Conservation (phyloP, 768 basidiomycete genomes). For the Psilocybe cyanescens region DNA sequence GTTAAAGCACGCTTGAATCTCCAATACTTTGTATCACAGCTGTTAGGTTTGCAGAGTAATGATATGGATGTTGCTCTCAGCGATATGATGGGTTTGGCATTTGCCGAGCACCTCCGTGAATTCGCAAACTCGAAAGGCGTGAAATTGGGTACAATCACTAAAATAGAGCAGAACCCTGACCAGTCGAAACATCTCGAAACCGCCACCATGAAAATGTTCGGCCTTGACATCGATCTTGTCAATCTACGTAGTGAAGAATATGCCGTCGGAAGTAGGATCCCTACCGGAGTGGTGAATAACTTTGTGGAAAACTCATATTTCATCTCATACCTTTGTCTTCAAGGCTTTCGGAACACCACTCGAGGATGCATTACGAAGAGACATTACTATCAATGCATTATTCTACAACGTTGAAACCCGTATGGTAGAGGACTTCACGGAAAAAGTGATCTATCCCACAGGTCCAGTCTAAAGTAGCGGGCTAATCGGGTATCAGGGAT, state of each 20-base stretch:
- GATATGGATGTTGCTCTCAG: constrained; percentile 94
- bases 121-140: constrained; percentile 60
- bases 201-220: constrained; percentile 81
- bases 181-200: constrained; percentile 99
- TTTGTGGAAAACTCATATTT: neutral
- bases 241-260: constrained; percentile 95
- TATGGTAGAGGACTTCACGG: constrained; percentile 85
- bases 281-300: constrained; percentile 75
- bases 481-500: constrained; percentile 54
- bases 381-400: constrained; percentile 93
- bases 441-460: constrained; percentile 51
- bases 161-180: constrained; percentile 92
- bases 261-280: constrained; percentile 85
- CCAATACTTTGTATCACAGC: constrained; percentile 41
- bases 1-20: constrained; percentile 2
- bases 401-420: constrained; percentile 95
- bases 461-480: constrained; percentile 3
- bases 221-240: constrained; percentile 88
- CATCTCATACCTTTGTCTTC: neutral
- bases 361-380: constrained; percentile 89
- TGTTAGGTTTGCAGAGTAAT: constrained; percentile 80
- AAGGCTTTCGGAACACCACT: constrained; percentile 92
- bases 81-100: constrained; percentile 87
- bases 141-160: constrained; percentile 65
- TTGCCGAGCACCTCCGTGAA: constrained; percentile 77